Evolutionary conservation across 2,329 filamentous ascomycete genomes (phyloP).

Genomic region (Beauveria varroae): DNA sequence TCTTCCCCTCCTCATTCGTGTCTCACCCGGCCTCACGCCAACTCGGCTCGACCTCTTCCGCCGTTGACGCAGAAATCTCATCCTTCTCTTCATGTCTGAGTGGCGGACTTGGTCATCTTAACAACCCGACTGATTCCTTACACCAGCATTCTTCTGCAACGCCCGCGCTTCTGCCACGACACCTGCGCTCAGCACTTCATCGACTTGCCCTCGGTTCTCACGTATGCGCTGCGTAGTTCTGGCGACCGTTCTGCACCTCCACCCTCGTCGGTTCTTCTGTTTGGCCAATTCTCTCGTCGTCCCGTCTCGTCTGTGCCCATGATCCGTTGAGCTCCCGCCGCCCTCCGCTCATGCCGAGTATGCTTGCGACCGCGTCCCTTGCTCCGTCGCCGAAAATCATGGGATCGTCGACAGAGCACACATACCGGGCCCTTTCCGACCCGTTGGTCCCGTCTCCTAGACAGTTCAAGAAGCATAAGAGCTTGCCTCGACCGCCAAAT

Average conservation of each 20-base stretch:
- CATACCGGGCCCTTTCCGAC: slow-evolving; percentile 19
- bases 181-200: not conserved
- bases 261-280: not conserved
- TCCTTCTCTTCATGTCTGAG: slow-evolving; percentile 3
- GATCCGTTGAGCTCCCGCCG: not conserved
- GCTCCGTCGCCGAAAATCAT: slow-evolving; percentile 26
- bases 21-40: slow-evolving; percentile 9
- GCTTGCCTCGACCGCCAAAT: slow-evolving; percentile 30
- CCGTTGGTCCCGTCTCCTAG: slow-evolving; percentile 22
- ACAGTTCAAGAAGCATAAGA: slow-evolving; percentile 41
- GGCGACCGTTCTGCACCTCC: not conserved
- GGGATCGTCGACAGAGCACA: slow-evolving; percentile 23
- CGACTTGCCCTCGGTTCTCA: not conserved
- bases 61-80: slow-evolving; percentile 4
- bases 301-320: not conserved
- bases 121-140: not conserved
- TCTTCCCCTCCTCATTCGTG: not conserved
- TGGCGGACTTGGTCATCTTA: not conserved
- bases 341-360: slow-evolving; percentile 15
- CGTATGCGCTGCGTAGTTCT: not conserved
- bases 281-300: not conserved
- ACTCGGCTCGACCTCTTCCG: not conserved
- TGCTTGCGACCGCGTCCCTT: slow-evolving; percentile 22
- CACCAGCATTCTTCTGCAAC: not conserved
- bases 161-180: not conserved